Percentiles rank a stretch among this genome's conserved stretches.
phyloP scores from a whole-genome alignment of 2,329 filamentous ascomycete genomes.

The Elsinoe batatas region DNA sequence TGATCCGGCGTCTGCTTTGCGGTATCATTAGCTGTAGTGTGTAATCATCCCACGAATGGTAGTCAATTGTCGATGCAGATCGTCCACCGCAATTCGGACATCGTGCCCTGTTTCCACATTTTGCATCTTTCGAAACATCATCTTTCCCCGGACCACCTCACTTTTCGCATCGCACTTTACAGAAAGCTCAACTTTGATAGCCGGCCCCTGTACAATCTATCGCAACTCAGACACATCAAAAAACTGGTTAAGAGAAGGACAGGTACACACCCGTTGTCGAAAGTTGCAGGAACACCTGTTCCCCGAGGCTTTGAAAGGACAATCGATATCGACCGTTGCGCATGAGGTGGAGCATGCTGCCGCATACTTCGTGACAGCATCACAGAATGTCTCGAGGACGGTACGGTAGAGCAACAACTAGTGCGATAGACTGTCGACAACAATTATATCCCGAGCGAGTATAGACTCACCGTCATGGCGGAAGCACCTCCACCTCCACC shows the following conservation, averaged over 20 bases:
- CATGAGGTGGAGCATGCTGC: neutral
- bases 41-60: neutral
- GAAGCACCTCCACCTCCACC: conserved; percentile 65
- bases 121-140: neutral
- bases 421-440: conserved; percentile 3
- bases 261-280: neutral
- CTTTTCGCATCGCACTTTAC: neutral
- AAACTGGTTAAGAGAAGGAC: neutral
- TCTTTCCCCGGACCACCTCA: neutral
- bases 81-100: neutral
- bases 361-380: neutral
- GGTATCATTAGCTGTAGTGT: no score
- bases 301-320: neutral
- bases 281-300: neutral
- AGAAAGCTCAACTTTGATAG: neutral
- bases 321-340: conserved; percentile 10
- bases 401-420: neutral
- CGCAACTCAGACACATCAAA: neutral
- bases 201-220: neutral
- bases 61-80: neutral
- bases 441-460: neutral
- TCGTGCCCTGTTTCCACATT: conserved; percentile 6
- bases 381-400: conserved; percentile 10
- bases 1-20: neutral
- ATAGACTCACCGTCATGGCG: conserved; percentile 8